A percentile compares a stretch with the other conserved stretches of the same genome.
Evolutionary conservation across 306 rosid genomes (phyloP).

Genomic region (Hippophae rhamnoides): DNA sequence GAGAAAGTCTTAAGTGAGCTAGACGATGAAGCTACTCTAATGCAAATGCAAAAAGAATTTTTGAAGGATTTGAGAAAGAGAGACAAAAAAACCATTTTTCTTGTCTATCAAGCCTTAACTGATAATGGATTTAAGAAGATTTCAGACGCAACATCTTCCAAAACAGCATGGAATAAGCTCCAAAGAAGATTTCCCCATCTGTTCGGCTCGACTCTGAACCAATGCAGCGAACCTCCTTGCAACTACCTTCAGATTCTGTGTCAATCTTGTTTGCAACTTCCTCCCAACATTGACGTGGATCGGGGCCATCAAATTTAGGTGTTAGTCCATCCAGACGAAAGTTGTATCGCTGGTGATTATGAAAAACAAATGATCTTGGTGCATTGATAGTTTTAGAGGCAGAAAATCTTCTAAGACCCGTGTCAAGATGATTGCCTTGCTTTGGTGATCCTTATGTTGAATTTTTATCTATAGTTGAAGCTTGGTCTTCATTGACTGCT

Average conservation of each 20-base stretch:
- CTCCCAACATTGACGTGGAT: slow-evolving; percentile 53
- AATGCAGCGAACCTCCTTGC: slow-evolving; percentile 49
- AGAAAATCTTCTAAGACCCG: slow-evolving; percentile 4
- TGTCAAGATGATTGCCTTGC: slow-evolving; percentile 14
- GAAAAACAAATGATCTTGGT: slow-evolving; percentile 16
- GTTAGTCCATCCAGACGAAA: slow-evolving; percentile 40
- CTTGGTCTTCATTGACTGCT: slow-evolving; percentile 30
- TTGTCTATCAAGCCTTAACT: too few relatives aligned
- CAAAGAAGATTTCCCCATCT: slow-evolving; percentile 10
- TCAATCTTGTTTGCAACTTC: slow-evolving; percentile 26
- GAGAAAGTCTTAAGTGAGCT: too few relatives aligned
- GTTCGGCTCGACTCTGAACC: slow-evolving; percentile 19
- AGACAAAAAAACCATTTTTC: too few relatives aligned
- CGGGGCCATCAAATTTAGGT: slow-evolving; percentile 37
- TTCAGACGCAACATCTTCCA: too few relatives aligned
- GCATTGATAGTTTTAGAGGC: slow-evolving; percentile 16
- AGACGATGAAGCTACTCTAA: too few relatives aligned
- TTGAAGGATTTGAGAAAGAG: too few relatives aligned
- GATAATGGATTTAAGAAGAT: too few relatives aligned
- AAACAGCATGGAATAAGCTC: too few relatives aligned
- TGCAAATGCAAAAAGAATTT: too few relatives aligned
- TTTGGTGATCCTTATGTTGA: slow-evolving; percentile 22
- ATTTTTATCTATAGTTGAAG: slow-evolving; percentile 22
- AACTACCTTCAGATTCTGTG: slow-evolving; percentile 29
- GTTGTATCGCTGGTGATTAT: slow-evolving; percentile 22